Evolutionary conservation across 2,329 filamentous ascomycete genomes (phyloP).

Genomic region (Paecilomyces fulvus): DNA sequence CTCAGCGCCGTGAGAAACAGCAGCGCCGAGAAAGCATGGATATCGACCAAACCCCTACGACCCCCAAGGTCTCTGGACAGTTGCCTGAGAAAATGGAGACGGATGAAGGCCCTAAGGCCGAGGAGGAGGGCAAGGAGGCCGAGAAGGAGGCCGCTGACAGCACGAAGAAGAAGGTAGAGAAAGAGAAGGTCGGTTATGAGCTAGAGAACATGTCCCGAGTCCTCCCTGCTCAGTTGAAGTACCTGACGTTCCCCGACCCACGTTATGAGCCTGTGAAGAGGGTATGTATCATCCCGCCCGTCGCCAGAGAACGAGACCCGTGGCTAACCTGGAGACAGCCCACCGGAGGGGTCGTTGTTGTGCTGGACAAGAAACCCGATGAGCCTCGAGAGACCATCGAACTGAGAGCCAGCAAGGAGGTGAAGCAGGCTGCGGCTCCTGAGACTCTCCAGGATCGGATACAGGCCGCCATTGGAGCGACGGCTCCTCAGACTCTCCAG

Average conservation of each 20-base stretch:
- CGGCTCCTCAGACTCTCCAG: constrained; percentile 32
- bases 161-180: constrained; percentile 81
- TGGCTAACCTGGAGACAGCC: constrained; percentile 53
- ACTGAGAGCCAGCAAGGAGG: constrained; percentile 76
- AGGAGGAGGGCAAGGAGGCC: constrained; percentile 50
- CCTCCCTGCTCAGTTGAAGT: constrained; percentile 85
- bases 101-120: constrained; percentile 51
- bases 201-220: constrained; percentile 96
- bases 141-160: constrained; percentile 54
- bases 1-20: constrained; percentile 87
- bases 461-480: constrained; percentile 29
- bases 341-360: constrained; percentile 86
- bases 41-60: constrained; percentile 69
- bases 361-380: constrained; percentile 71
- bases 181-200: constrained; percentile 94
- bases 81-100: constrained; percentile 80
- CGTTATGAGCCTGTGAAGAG: constrained; percentile 91
- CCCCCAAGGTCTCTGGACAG: constrained; percentile 55
- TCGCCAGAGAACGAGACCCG: background rate
- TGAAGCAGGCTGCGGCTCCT: constrained; percentile 33
- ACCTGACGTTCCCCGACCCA: constrained; percentile 82
- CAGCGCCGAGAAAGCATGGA: constrained; percentile 93
- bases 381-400: constrained; percentile 77
- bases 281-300: constrained; percentile 44
- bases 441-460: constrained; percentile 37